phyloP scores from a whole-genome alignment of 148 eudicot genomes.

The Heliamphora exappendiculata region DNA sequence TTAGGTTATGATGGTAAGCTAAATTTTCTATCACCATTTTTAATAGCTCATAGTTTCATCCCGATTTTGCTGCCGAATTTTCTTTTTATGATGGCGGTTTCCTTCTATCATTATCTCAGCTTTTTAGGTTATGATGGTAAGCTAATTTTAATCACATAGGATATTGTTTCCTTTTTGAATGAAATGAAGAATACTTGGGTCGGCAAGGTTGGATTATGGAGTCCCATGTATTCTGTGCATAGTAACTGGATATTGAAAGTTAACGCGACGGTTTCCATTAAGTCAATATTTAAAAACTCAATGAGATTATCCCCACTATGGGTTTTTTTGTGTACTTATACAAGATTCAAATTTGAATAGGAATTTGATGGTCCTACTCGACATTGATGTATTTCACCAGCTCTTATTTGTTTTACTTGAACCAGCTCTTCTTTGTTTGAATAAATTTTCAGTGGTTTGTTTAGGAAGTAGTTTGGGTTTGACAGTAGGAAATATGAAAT shows the following conservation, averaged over 20 bases:
- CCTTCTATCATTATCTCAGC: conserved; percentile 93
- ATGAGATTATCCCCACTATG: too few relatives aligned
- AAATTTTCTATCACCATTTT: conserved; percentile 79
- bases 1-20: too few relatives aligned
- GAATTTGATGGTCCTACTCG: neutral
- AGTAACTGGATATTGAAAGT: neutral
- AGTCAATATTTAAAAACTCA: neutral
- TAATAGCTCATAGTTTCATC: conserved; percentile 88
- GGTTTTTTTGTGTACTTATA: too few relatives aligned
- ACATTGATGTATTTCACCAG: neutral
- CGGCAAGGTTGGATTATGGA: neutral
- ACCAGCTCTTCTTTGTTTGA: too few relatives aligned
- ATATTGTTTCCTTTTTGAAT: neutral
- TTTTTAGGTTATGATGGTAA: too few relatives aligned
- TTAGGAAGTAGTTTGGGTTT: too few relatives aligned
- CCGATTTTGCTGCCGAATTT: conserved; percentile 77
- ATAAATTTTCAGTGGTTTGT: too few relatives aligned
- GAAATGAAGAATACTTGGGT: neutral
- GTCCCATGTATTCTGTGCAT: neutral
- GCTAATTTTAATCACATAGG: conserved; percentile 12
- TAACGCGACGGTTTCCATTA: neutral
- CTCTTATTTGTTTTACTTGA: too few relatives aligned
- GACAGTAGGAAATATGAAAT: too few relatives aligned
- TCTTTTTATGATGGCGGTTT: conserved; percentile 72
- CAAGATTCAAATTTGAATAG: neutral